Evolutionary conservation across 139 green algal species (phyloP), one percentile per base, ranked within the genome.

Genomic region (Chlorella vulgaris): DNA sequence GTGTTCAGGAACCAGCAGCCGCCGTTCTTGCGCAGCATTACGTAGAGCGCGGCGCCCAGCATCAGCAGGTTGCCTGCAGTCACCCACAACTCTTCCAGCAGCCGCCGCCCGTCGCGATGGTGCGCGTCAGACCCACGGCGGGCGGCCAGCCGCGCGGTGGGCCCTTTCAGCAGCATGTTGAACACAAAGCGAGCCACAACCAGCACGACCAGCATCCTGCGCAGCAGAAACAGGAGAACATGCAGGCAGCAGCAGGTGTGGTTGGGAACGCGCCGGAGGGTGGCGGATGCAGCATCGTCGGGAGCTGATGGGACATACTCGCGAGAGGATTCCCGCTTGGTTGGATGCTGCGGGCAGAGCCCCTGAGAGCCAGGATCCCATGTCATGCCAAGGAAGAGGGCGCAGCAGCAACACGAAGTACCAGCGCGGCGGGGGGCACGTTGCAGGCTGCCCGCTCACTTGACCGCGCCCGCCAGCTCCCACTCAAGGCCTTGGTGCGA

Each of bases 31-130:
- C 47, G 35, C 66, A 81, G n/a, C 76, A 87, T 75, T 1, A 77
- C 76, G 47, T 42, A 77, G 22, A 63, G 15, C 7, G 77, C 68
- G 22, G 69, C 36, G 2, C 28, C 43, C 55, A 87, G 53, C 42
- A 84, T 81, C 26, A 74, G 4, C 6, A 33, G 10, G 67, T 84
- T 84, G 42, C 77, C 77, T 6, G 71, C 26, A 31, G 75, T 69
- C 4, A 84, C 77, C 83, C 83, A 87, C 33, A 55, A 1, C 81
- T 87, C 83, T 53, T 87, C 83, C 42, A 81, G 35, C 26, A 87
- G 53, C 60, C 82, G 43, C 10, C 36, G 31, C 7, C 66, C 66
- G 66, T 73, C 66, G 10, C 66, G 15, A 36, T 53, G 66, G 36
- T 33, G 22, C 2, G 66, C 36, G 36, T 51, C 36, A 36, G 19